phyloP scores from a whole-genome alignment of 768 basidiomycete genomes.

The Trametes cubensis region DNA sequence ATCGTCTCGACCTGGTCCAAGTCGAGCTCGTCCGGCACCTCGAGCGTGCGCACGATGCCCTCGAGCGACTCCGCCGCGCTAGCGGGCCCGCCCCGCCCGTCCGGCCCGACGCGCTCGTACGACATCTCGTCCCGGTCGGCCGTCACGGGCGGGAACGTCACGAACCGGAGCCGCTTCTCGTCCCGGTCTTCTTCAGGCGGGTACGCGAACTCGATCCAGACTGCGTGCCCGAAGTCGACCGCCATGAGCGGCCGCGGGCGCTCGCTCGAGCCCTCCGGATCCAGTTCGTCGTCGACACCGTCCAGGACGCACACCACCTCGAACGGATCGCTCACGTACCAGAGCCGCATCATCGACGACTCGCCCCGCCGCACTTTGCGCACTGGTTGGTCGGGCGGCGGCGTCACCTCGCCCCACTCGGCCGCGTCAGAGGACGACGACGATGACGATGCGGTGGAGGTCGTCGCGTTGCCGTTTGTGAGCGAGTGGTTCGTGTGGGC shows the following conservation, averaged over 20 bases:
- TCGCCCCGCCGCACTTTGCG: conserved; percentile 41
- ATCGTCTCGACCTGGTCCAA: conserved; percentile 71
- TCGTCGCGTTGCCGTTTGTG: background rate
- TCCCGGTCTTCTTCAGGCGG: conserved; percentile 35
- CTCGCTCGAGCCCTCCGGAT: conserved; percentile 40
- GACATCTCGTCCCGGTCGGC: conserved; percentile 24
- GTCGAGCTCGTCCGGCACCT: conserved; percentile 66
- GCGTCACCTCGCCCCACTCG: conserved; percentile 6
- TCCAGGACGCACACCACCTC: conserved; percentile 72
- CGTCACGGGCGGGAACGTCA: conserved; percentile 64
- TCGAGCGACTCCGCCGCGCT: conserved; percentile 44
- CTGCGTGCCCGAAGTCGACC: conserved; percentile 86
- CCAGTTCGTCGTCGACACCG: conserved; percentile 40
- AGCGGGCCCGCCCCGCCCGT: conserved; percentile 4
- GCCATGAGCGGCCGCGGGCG: conserved; percentile 73
- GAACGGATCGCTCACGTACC: conserved; percentile 73
- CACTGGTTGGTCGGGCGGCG: background rate
- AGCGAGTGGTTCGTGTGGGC: background rate
- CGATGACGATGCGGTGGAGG: conserved; percentile 6
- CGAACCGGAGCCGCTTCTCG: conserved; percentile 64
- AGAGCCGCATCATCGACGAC: conserved; percentile 59
- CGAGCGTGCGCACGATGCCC: conserved; percentile 56
- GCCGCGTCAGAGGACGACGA: conserved; percentile 3
- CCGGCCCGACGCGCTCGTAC: conserved; percentile 12
- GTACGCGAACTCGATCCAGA: conserved; percentile 70